These are phyloP conservation scores for Eimeria acervulina DNA, from an alignment of 169 alveolate species.

Conservation along the genomic window DNA sequence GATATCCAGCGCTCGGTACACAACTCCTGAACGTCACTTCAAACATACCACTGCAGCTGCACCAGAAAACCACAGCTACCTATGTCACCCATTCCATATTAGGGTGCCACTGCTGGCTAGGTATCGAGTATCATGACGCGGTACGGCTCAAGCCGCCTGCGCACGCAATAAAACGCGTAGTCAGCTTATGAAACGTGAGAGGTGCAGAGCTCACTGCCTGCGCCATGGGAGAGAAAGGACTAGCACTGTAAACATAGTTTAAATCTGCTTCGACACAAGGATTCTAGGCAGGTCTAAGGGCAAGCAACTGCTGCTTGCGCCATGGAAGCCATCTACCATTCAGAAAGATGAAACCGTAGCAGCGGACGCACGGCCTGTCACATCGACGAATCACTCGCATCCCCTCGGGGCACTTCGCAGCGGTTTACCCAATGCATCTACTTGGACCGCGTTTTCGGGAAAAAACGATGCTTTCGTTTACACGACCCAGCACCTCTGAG, in stretches of 20 bases:
- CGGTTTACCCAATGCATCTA: neutral
- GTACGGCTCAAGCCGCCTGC: neutral
- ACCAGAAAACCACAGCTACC: neutral
- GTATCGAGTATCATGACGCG: neutral
- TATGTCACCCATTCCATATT: neutral
- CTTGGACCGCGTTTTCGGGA: neutral
- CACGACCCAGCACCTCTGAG: too few relatives aligned
- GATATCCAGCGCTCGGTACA: neutral
- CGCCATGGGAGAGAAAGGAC: too few relatives aligned
- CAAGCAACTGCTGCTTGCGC: too few relatives aligned
- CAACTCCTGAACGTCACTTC: neutral
- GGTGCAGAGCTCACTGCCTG: too few relatives aligned
- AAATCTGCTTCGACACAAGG: too few relatives aligned
- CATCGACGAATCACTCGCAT: neutral
- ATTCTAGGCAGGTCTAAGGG: too few relatives aligned
- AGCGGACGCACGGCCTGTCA: neutral
- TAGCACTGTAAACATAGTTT: too few relatives aligned
- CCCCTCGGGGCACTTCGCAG: neutral
- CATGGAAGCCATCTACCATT: neutral
- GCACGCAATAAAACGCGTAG: neutral
- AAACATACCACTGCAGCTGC: neutral
- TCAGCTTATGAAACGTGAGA: too few relatives aligned
- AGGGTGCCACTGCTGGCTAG: neutral
- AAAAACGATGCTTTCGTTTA: too few relatives aligned
- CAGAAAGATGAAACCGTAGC: neutral